Conservation (phyloP, 495 filamentous ascomycete species). For the Trichoderma reesei region DNA sequence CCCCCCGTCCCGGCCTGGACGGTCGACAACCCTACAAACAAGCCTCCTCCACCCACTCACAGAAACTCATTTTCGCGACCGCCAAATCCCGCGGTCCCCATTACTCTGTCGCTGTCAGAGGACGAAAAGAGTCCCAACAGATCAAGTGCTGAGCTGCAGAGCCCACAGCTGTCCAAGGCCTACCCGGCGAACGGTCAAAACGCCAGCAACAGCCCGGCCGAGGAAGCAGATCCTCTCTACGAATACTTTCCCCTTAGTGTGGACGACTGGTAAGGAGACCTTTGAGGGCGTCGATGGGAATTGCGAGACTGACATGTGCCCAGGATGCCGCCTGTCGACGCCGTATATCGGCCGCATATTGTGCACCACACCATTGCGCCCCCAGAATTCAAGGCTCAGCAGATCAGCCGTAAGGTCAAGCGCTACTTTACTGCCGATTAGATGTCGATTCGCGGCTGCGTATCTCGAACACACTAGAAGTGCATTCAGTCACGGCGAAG, state of each 20-base stretch:
- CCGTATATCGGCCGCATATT: slow-evolving; percentile 84
- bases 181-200: slow-evolving; percentile 24
- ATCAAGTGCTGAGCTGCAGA: slow-evolving; percentile 28
- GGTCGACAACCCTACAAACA: not conserved
- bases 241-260: slow-evolving; percentile 85
- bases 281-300: too few relatives aligned
- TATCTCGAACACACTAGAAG: not conserved
- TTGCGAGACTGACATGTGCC: not conserved
- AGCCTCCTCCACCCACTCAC: not conserved
- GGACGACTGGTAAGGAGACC: slow-evolving; percentile 61
- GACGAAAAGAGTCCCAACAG: slow-evolving; percentile 52
- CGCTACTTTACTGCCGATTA: slow-evolving; percentile 69
- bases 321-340: slow-evolving; percentile 77
- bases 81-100: slow-evolving; percentile 36
- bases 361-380: slow-evolving; percentile 80
- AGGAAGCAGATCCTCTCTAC: slow-evolving; percentile 72
- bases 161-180: slow-evolving; percentile 29
- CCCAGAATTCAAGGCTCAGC: slow-evolving; percentile 61
- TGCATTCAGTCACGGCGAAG: not conserved
- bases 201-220: slow-evolving; percentile 46
- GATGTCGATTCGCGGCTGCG: slow-evolving; percentile 3
- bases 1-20: slow-evolving; percentile 29
- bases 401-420: slow-evolving; percentile 61
- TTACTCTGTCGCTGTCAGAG: slow-evolving; percentile 66
- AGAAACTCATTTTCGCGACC: not conserved